Base-by-base conservation (phyloP, 2,329 filamentous ascomycete species). In the Conoideocrella luteorostrata region DNA sequence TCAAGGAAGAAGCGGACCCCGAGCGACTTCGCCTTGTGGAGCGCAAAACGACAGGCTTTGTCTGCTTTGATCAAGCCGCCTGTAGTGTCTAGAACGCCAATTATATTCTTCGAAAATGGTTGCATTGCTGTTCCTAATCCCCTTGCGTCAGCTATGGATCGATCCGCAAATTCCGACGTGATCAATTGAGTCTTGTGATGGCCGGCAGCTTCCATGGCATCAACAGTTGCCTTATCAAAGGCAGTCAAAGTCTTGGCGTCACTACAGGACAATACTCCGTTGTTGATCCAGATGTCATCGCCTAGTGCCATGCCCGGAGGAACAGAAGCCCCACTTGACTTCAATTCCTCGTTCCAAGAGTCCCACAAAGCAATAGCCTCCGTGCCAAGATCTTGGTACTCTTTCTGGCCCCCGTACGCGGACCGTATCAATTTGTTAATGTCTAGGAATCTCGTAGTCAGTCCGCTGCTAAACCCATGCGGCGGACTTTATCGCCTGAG, bases 21-120 rank as follows among this genome's bases (percentile, higher is more conserved):
- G 2, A 64, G 53, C 4, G 41, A 48, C 12, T 52, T 52, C 1
- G 68, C 68, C 21, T 70, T 66, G 52, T 72, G 60, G 1, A 72
- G 59, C 0, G 67, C 70, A 41, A 66, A 68, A 0, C 57, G 57
- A 44, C 71, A 75, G 1, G 69, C 68, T 44, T 69, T 71, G 43
- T 71, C 67, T 0, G 71, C 71, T 13, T 64, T 50, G 2, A 64
- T 64, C 21, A 69, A 62, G 4, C 73, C 73, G 12, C 68, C 72
- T 0, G 62, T 68, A 1, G 62, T 66, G 41, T 76, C 72, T 0
- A 75, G 56, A 1, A 72, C 60, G 0, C 66, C 71, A 4, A 61
- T 47, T 22, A 58, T 52, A 17, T 54, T 48, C 46, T 52, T 37
- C 37, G 53, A 36, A 46, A 74, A 69, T 1, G 69, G 61, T 46